Evolutionary conservation across 225 moss, liverwort and hornwort genomes (phyloP), one percentile per base, ranked within the genome.

Genomic region (Polytrichum commune): DNA sequence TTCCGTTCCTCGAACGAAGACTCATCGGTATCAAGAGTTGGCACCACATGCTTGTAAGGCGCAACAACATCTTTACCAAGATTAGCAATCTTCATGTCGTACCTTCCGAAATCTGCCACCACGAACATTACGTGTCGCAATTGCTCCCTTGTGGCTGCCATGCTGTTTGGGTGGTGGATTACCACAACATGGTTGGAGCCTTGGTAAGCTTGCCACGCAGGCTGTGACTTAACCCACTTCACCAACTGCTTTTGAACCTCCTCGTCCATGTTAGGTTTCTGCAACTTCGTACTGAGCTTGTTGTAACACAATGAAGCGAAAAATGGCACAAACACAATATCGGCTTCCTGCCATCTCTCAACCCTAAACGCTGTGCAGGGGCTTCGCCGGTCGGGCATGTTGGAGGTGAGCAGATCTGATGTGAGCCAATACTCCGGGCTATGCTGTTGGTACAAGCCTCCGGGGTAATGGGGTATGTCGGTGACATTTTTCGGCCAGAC

Each of bases 61-160:
- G 89, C 91, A 3, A 91, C 89, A 7, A 91, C 79, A 57, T 91
- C 91, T 68, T 86, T 92, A 19, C 24, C 35, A 19, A 88, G 23
- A 53, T 88, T 82, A 53, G 84, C 90, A 1, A 86, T 77, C 38
- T 84, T 70, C 7, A 29, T 62, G 0, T 72, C 46, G 23, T 85
- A 89, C 0, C 91, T 76, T 5, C 91, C 91, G 20, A 91, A 91
- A 72, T 91, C 91, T 29, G 88, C 88, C n/a, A 91, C 86, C 72
- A 91, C 73, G 35, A 82, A 85, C 2, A 86, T 77, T 0, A 75
- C 82, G 19, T 55, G 27, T 7, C 74, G 80, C 8, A 91, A 82
- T 7, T 77, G 63, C 18, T 65, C 54, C 5, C 89, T 74, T 67
- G 71, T 65, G 27, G 58, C 55, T 2, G 64, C 62, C 84, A 91